Conservation (phyloP, 2,329 filamentous ascomycete genomes). For the Xylariaceae sp. region DNA sequence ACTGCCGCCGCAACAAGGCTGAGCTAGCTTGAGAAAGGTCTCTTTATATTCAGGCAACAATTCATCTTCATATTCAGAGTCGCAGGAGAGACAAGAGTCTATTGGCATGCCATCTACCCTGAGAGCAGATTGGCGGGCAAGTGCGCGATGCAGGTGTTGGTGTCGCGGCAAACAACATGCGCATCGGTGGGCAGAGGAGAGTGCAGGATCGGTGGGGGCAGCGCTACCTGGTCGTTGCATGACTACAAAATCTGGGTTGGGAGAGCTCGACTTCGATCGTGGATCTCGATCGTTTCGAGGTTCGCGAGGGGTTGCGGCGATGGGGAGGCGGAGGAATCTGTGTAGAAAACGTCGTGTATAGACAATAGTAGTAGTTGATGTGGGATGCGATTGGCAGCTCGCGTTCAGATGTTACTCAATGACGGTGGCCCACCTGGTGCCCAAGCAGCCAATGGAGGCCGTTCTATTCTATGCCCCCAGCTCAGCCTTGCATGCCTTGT, state of each 20-base stretch:
- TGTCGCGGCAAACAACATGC: slow-evolving; percentile 25
- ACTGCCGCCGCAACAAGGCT: slow-evolving; percentile 10
- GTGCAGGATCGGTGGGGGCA: slow-evolving; percentile 16
- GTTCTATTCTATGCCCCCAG: too few species aligned
- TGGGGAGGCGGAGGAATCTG: not conserved
- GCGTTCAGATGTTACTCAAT: too few species aligned
- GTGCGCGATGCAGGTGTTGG: slow-evolving; percentile 23
- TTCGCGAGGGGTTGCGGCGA: slow-evolving; percentile 1
- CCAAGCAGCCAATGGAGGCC: too few species aligned
- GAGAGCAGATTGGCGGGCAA: slow-evolving; percentile 11
- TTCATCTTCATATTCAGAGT: slow-evolving; percentile 3
- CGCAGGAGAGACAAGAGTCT: slow-evolving; percentile 11
- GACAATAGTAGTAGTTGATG: too few species aligned
- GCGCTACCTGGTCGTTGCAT: slow-evolving; percentile 60
- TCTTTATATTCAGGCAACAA: slow-evolving; percentile 3
- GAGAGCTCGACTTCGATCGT: slow-evolving; percentile 4
- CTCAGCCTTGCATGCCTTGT: too few species aligned
- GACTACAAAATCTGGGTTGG: slow-evolving; percentile 28
- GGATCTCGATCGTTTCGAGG: slow-evolving; percentile 8
- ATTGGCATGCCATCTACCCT: slow-evolving; percentile 10
- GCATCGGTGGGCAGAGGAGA: slow-evolving; percentile 25
- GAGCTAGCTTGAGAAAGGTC: slow-evolving; percentile 3
- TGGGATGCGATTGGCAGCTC: too few species aligned
- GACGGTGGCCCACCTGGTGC: too few species aligned
- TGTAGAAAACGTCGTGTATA: not conserved